These are phyloP conservation scores for Tulasnella calospora DNA, from an alignment of 768 basidiomycete genomes.

Conservation along the genomic window DNA sequence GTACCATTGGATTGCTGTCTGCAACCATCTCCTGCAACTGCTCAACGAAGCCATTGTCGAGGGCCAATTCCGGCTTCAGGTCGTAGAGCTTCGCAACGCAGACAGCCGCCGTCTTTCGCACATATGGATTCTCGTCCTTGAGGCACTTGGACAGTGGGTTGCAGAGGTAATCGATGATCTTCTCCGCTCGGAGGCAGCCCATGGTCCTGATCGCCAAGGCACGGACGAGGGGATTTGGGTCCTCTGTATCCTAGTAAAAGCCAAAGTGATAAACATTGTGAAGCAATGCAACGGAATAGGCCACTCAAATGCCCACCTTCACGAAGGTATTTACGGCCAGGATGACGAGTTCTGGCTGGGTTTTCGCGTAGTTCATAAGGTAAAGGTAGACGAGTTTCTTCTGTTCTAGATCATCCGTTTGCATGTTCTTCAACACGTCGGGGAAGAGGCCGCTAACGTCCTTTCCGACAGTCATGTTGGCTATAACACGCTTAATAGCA, in stretches of 20 bases:
- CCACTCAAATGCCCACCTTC: conserved; percentile 37
- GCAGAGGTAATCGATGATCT: conserved; percentile 98
- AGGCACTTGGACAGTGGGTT: conserved; percentile 89
- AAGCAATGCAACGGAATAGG: neutral
- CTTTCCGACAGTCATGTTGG: conserved; percentile 99
- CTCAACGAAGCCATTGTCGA: conserved; percentile 90
- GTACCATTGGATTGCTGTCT: conserved; percentile 95
- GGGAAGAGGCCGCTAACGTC: conserved; percentile 94
- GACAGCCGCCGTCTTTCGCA: conserved; percentile 93
- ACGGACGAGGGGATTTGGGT: conserved; percentile 93
- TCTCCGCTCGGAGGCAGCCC: conserved; percentile 94
- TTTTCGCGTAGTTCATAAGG: conserved; percentile 99
- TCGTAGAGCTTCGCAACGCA: conserved; percentile 98
- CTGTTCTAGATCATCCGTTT: conserved; percentile 98
- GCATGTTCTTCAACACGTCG: conserved; percentile 99
- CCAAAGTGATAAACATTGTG: neutral
- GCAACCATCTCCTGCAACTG: conserved; percentile 88
- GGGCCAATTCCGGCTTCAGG: conserved; percentile 88
- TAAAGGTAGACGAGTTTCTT: conserved; percentile 99
- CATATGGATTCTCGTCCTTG: conserved; percentile 95
- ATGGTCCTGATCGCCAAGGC: conserved; percentile 97
- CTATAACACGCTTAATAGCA: conserved; percentile 96
- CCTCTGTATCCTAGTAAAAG: conserved; percentile 71
- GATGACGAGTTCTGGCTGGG: conserved; percentile 97
- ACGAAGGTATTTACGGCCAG: conserved; percentile 99